Evolutionary conservation across 345 rosid species (phyloP).

Genomic region (Citrus medica): DNA sequence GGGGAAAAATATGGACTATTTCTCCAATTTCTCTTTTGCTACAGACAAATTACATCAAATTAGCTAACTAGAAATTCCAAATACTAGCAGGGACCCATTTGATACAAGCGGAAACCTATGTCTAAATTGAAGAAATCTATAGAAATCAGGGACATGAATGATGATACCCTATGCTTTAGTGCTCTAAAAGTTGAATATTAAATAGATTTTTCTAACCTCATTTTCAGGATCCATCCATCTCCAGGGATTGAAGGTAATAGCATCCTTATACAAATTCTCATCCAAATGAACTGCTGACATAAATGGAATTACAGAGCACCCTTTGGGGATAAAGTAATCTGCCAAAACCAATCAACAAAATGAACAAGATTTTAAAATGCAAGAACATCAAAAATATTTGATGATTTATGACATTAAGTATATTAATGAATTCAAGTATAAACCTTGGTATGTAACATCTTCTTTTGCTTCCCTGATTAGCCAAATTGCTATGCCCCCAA

Average conservation of each 20-base stretch:
- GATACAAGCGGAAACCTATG: not conserved
- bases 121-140: not conserved
- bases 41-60: constrained; percentile 6
- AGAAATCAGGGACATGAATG: not conserved
- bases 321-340: constrained; percentile 81
- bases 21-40: constrained; percentile 92
- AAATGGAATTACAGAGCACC: constrained; percentile 82
- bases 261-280: constrained; percentile 50
- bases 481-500: constrained; percentile 93
- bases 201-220: constrained; percentile 27
- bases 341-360: constrained; percentile 1
- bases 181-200: not conserved
- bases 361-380: not conserved
- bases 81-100: not conserved
- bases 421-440: not conserved
- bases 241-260: constrained; percentile 72
- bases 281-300: constrained; percentile 84
- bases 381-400: not conserved
- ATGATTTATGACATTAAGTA: not conserved
- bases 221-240: constrained; percentile 81
- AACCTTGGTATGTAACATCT: constrained; percentile 68
- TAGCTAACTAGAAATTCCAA: not conserved
- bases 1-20: constrained; percentile 59
- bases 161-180: too few relatives aligned
- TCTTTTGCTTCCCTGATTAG: constrained; percentile 82